These are phyloP conservation scores for Coriolopsis trogii DNA, from an alignment of 1,284 basidiomycete genomes.

Conservation along the genomic window DNA sequence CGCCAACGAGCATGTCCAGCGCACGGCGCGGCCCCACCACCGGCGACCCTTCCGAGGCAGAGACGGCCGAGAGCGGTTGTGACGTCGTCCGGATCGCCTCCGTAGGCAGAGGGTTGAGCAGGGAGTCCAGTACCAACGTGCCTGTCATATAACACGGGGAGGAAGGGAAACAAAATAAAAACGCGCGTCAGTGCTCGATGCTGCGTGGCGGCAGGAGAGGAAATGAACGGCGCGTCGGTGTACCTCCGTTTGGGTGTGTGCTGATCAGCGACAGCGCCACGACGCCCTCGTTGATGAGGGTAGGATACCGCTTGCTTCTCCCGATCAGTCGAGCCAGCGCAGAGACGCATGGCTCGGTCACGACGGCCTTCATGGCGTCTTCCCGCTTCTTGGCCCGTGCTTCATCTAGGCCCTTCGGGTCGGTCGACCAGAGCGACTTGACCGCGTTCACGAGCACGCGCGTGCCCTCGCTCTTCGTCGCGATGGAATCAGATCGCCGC, in stretches of 20 bases:
- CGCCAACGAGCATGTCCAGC: slow-evolving; percentile 65
- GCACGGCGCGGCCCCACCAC: slow-evolving; percentile 49
- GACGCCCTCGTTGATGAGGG: slow-evolving; percentile 89
- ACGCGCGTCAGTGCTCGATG: slow-evolving; percentile 11
- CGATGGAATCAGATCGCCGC: slow-evolving; percentile 78
- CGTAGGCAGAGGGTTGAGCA: slow-evolving; percentile 52
- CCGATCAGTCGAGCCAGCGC: slow-evolving; percentile 76
- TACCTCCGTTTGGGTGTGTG: slow-evolving; percentile 67
- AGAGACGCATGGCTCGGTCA: slow-evolving; percentile 54
- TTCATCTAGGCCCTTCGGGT: slow-evolving; percentile 38
- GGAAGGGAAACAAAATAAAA: slow-evolving; percentile 6
- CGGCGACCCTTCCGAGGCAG: slow-evolving; percentile 41
- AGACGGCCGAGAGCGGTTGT: slow-evolving; percentile 40
- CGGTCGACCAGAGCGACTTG: slow-evolving; percentile 67
- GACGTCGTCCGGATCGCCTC: slow-evolving; percentile 43
- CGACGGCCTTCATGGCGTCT: slow-evolving; percentile 56
- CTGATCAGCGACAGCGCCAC: slow-evolving; percentile 82
- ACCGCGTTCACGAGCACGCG: slow-evolving; percentile 86
- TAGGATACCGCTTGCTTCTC: slow-evolving; percentile 78
- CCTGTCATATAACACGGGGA: too few relatives aligned
- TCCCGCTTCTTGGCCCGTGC: slow-evolving; percentile 49
- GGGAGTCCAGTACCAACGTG: slow-evolving; percentile 59
- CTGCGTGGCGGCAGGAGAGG: slow-evolving; percentile 8
- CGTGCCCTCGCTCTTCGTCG: slow-evolving; percentile 88
- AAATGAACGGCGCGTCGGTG: slow-evolving; percentile 28